Conservation (phyloP, 176 grass and related monocot genomes). For the Hsuehochloa calcarea region DNA sequence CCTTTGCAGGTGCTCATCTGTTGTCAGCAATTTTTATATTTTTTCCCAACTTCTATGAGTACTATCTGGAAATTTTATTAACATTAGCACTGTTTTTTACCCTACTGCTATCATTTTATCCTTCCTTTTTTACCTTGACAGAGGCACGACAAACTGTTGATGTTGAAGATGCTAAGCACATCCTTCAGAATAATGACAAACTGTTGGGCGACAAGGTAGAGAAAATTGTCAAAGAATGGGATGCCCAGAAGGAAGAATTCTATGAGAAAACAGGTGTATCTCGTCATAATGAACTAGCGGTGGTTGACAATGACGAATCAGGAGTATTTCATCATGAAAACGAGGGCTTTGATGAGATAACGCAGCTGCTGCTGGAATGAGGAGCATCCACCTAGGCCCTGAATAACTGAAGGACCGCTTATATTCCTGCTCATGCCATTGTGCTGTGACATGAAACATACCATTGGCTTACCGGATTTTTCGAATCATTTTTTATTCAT, state of each 20-base stretch:
- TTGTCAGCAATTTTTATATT: not conserved
- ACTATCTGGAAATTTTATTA: not conserved
- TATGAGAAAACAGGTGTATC: slow-evolving; percentile 66
- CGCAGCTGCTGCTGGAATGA: slow-evolving; percentile 55
- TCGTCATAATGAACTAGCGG: slow-evolving; percentile 10
- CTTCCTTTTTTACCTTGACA: slow-evolving; percentile 21
- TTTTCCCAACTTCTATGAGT: slow-evolving; percentile 1
- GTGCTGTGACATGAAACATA: not conserved
- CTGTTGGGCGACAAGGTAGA: slow-evolving; percentile 48
- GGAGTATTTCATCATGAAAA: slow-evolving; percentile 1
- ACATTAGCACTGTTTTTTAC: not conserved
- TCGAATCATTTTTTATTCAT: not conserved
- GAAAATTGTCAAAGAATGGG: slow-evolving; percentile 66
- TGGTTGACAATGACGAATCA: slow-evolving; percentile 20
- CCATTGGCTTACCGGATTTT: not conserved
- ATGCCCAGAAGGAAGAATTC: slow-evolving; percentile 66
- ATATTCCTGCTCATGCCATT: not conserved
- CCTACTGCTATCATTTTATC: not conserved
- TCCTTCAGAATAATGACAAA: slow-evolving; percentile 53
- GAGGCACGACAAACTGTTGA: slow-evolving; percentile 41
- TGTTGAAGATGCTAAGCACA: slow-evolving; percentile 51
- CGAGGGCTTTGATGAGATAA: slow-evolving; percentile 54
- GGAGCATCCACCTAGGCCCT: not conserved
- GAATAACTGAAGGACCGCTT: not conserved
- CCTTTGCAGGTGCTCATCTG: slow-evolving; percentile 49